Percentiles rank a stretch among this genome's conserved stretches.
Evolutionary conservation across 2,329 filamentous ascomycete genomes (phyloP).

Genomic region (Chaetomiaceae sp.): DNA sequence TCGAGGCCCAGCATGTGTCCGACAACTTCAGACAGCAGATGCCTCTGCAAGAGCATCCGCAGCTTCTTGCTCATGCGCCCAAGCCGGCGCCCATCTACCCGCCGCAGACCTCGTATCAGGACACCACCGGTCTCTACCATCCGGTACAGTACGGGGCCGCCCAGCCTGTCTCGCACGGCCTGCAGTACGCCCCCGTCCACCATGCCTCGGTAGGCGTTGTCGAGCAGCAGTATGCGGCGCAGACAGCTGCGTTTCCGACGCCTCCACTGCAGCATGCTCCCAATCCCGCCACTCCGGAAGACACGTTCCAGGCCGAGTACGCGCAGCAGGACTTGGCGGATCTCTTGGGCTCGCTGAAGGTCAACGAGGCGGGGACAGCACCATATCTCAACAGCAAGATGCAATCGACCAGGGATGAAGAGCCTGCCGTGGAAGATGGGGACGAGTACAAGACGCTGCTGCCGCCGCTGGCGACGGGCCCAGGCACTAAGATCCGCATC

Average conservation of each 20-base stretch:
- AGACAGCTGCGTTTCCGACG: slow-evolving; percentile 50
- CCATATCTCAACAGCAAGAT: slow-evolving; percentile 73
- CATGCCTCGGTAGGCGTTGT: slow-evolving; percentile 46
- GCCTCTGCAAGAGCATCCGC: slow-evolving; percentile 36
- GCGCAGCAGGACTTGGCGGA: slow-evolving; percentile 70
- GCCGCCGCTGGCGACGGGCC: slow-evolving; percentile 62
- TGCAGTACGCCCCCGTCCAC: slow-evolving; percentile 52
- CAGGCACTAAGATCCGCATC: slow-evolving; percentile 77
- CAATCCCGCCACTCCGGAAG: slow-evolving; percentile 40
- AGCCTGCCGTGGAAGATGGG: slow-evolving; percentile 63
- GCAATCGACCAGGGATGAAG: slow-evolving; percentile 46
- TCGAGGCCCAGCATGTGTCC: slow-evolving; percentile 39
- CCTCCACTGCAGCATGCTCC: slow-evolving; percentile 45
- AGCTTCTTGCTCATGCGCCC: slow-evolving; percentile 39
- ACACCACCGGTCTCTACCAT: slow-evolving; percentile 43
- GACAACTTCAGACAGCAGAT: slow-evolving; percentile 44
- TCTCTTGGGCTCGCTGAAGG: slow-evolving; percentile 78
- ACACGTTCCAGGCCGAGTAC: slow-evolving; percentile 59
- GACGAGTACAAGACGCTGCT: slow-evolving; percentile 70
- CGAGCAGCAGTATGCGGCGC: slow-evolving; percentile 47
- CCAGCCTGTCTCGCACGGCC: slow-evolving; percentile 40
- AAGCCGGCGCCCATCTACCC: slow-evolving; percentile 47
- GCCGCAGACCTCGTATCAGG: slow-evolving; percentile 46
- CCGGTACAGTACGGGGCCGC: slow-evolving; percentile 45
- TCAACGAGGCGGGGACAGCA: slow-evolving; percentile 84